A percentile compares a stretch with the other conserved stretches of the same genome.
These are phyloP conservation scores for Boeremia lycopersici DNA, from an alignment of 2,329 filamentous ascomycete species.

Conservation along the genomic window DNA sequence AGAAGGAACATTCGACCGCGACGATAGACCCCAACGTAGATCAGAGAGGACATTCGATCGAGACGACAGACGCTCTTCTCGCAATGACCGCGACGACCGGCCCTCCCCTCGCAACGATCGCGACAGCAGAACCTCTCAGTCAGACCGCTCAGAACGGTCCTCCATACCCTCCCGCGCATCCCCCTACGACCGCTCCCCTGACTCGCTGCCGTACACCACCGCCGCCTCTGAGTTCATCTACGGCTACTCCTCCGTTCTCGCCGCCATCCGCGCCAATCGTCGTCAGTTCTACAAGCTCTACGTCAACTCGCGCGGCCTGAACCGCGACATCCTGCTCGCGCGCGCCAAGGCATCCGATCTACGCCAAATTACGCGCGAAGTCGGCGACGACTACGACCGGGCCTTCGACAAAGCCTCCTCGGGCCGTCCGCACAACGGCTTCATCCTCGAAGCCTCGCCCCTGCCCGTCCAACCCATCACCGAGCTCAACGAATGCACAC, in stretches of 20 bases:
- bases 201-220: conserved; percentile 72
- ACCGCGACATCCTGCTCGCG: conserved; percentile 27
- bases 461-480: conserved; percentile 74
- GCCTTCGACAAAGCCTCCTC: conserved; percentile 83
- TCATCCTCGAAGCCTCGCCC: conserved; percentile 84
- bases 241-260: conserved; percentile 78
- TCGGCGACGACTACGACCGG: conserved; percentile 67
- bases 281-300: conserved; percentile 87
- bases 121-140: neutral
- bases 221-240: conserved; percentile 92
- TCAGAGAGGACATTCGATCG: neutral
- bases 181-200: conserved; percentile 13
- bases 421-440: conserved; percentile 86
- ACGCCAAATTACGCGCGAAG: conserved; percentile 50
- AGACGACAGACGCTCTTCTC: conserved; percentile 3
- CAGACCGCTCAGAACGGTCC: conserved; percentile 3
- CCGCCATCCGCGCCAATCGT: conserved; percentile 71
- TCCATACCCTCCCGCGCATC: conserved; percentile 6
- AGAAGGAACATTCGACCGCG: neutral
- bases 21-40: neutral
- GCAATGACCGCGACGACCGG: conserved; percentile 5
- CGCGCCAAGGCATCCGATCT: conserved; percentile 26
- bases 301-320: conserved; percentile 52
- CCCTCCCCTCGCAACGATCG: neutral
- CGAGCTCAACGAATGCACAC: conserved; percentile 59